Conservation (phyloP, 2,329 filamentous ascomycete species). For the Ophidiomyces ophidiicola region DNA sequence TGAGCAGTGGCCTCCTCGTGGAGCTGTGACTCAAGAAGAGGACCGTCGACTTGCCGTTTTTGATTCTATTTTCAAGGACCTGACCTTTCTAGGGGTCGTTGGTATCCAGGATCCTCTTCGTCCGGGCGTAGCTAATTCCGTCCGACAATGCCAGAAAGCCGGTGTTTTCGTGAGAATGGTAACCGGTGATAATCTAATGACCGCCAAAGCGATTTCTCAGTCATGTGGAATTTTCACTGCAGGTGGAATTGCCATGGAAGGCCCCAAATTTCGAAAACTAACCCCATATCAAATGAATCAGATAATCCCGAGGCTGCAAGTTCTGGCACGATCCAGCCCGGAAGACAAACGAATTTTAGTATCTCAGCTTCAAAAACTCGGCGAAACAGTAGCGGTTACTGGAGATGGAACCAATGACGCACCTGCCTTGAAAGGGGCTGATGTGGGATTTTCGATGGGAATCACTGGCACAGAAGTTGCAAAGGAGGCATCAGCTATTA, state of each 20-base stretch:
- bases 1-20: constrained; percentile 51
- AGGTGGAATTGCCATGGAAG: constrained; percentile 55
- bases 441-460: constrained; percentile 58
- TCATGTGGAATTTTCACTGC: constrained; percentile 57
- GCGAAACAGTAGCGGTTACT: constrained; percentile 51
- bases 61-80: constrained; percentile 55
- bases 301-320: constrained; percentile 48
- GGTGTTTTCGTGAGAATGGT: constrained; percentile 65
- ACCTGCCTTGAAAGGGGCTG: constrained; percentile 52
- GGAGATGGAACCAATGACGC: constrained; percentile 58
- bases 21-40: constrained; percentile 45
- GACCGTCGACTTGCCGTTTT: constrained; percentile 53
- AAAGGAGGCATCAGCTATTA: constrained; percentile 55
- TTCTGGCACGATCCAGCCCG: constrained; percentile 53
- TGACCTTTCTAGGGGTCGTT: constrained; percentile 60
- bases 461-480: constrained; percentile 55
- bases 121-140: constrained; percentile 54
- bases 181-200: constrained; percentile 59
- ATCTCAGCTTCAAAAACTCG: constrained; percentile 46
- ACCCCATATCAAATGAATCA: constrained; percentile 47
- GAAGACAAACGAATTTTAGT: constrained; percentile 57
- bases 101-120: constrained; percentile 65
- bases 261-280: constrained; percentile 52
- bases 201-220: constrained; percentile 58
- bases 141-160: constrained; percentile 53